phyloP scores from a whole-genome alignment of 257 asterid genomes.

The Scutellaria galericulata region DNA sequence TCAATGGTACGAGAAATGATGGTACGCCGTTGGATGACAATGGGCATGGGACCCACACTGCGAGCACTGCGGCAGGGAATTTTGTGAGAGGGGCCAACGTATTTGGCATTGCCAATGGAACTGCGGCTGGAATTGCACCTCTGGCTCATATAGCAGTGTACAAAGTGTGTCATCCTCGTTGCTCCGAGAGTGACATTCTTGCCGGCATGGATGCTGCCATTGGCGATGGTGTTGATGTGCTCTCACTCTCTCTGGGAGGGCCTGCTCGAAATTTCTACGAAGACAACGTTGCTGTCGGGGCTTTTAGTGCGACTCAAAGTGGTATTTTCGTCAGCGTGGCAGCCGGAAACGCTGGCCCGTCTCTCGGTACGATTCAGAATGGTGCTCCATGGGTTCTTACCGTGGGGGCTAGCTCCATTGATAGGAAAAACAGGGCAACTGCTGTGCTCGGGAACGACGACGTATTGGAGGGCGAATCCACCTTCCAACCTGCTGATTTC shows the following conservation, averaged over 20 bases:
- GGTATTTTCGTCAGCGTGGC: conserved; percentile 39
- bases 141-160: conserved; percentile 58
- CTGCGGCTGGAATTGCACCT: conserved; percentile 58
- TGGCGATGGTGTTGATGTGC: conserved; percentile 51
- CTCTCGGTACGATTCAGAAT: neutral
- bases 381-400: conserved; percentile 49
- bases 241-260: conserved; percentile 43
- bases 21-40: conserved; percentile 26
- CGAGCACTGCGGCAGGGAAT: conserved; percentile 61
- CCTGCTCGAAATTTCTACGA: neutral
- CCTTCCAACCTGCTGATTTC: neutral
- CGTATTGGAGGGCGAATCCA: conserved; percentile 24
- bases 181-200: conserved; percentile 33
- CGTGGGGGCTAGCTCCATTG: conserved; percentile 43
- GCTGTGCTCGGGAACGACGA: conserved; percentile 30
- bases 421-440: conserved; percentile 33
- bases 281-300: conserved; percentile 30
- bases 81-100: conserved; percentile 46
- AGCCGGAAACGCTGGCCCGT: conserved; percentile 40
- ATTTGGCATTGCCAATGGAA: conserved; percentile 53
- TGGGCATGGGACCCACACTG: conserved; percentile 59
- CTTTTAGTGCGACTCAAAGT: conserved; percentile 38
- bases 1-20: neutral
- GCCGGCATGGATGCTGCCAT: conserved; percentile 57
- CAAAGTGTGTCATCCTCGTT: conserved; percentile 38